Percentiles rank a stretch among this genome's conserved stretches.
Evolutionary conservation across 306 rosid genomes (phyloP).

Genomic region (Boehmeria nivea): DNA sequence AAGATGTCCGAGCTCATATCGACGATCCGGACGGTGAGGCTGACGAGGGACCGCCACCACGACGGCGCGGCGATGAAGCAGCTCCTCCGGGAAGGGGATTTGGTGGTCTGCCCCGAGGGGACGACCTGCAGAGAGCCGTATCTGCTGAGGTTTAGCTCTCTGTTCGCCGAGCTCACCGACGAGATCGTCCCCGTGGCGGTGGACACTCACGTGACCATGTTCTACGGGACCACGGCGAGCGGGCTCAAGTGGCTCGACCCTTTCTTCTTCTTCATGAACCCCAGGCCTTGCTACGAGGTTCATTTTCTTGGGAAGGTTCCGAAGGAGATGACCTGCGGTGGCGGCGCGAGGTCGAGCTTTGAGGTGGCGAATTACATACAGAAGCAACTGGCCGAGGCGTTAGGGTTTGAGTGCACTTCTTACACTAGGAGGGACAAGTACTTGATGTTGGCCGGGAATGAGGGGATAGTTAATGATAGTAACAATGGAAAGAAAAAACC

Average conservation of each 20-base stretch:
- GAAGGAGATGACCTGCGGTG: constrained; percentile 50
- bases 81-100: constrained; percentile 55
- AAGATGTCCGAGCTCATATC: constrained; percentile 54
- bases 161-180: constrained; percentile 82
- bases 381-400: constrained; percentile 49
- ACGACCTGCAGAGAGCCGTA: constrained; percentile 97
- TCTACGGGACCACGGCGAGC: constrained; percentile 93
- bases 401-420: constrained; percentile 82
- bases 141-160: constrained; percentile 71
- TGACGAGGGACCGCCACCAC: constrained; percentile 58
- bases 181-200: constrained; percentile 87
- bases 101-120: constrained; percentile 97
- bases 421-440: constrained; percentile 86
- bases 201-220: constrained; percentile 60
- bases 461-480: constrained; percentile 49
- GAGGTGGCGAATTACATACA: constrained; percentile 86
- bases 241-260: constrained; percentile 88
- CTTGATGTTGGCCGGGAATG: constrained; percentile 91
- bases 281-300: constrained; percentile 54
- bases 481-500: constrained; percentile 15
- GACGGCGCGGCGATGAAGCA: constrained; percentile 69
- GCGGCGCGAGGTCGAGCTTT: constrained; percentile 55
- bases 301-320: constrained; percentile 63
- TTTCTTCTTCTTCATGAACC: constrained; percentile 79
- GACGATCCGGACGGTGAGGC: constrained; percentile 55